Evolutionary conservation across 108 stramenopile genomes (phyloP), one percentile per base, ranked within the genome.

Genomic region (Hondaea fermentalgiana): DNA sequence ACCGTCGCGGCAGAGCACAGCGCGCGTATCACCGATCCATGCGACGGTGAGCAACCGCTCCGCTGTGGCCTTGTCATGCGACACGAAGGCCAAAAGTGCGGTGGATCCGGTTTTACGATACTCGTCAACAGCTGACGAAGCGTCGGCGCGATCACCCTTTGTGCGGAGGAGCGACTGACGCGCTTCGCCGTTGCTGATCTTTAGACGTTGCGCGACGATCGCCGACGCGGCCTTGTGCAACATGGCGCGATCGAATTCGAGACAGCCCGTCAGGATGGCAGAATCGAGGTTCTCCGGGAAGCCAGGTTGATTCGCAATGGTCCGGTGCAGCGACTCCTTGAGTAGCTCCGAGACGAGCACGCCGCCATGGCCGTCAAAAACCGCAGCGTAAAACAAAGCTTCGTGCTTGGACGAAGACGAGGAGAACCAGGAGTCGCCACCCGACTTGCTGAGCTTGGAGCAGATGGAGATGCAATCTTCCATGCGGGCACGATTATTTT

Each of bases 11-110:
- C 96, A 96, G 42, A 98, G 87, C 8, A 98, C 96, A 10, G 95
- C 97, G 42, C 97, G 94, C 10, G 95, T 95, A 88, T 98, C 97
- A 5, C 97, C 97, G 5, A 96, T 96, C 90, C 97, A 97, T 76
- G 97, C 96, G 28, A 89, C 55, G 60, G 89, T 88, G 44, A 89
- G 51, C 45, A 87, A 5, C 23, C 89, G 55, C 19, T 29, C 16
- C 55, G 42, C 25, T 8, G 10, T 42, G 29, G 43, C 25, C 58
- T 59, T 87, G 16, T 72, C 43, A 2, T 29, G 4, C 19, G 35
- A 23, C 10, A 89, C 43, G 19, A 89, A 43, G 25, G 60, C 76
- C 5, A 87, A 19, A 5, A 45, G 10, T 5, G 83, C 89, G 23
- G 89, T 89, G 5, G 89, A 60, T 23, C 89, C 89, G 35, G 28